A percentile compares a stretch with the other conserved stretches of the same genome.
Conservation (phyloP, 2,329 filamentous ascomycete genomes). For the Xylariaceae sp. region DNA sequence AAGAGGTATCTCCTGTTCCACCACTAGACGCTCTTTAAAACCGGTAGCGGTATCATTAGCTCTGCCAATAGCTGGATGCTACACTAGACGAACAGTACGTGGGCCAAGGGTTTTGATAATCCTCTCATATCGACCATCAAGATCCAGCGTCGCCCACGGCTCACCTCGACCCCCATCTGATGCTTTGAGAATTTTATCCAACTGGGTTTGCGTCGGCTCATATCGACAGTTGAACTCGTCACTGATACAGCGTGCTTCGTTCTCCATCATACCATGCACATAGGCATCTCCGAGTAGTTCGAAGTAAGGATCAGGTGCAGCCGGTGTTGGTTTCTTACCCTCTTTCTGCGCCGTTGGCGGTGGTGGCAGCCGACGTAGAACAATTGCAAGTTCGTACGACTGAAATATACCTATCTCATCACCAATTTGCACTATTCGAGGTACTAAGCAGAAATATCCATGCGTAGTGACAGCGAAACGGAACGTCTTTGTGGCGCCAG, state of each 20-base stretch:
- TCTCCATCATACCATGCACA: constrained; percentile 36
- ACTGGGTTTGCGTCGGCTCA: constrained; percentile 27
- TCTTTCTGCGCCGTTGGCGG: neutral
- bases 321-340: neutral
- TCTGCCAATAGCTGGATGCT: neutral
- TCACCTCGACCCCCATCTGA: constrained; percentile 29
- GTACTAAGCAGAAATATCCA: constrained; percentile 37
- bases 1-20: no score
- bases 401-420: constrained; percentile 33
- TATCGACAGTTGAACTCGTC: constrained; percentile 33
- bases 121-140: constrained; percentile 30
- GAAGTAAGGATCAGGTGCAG: constrained; percentile 15
- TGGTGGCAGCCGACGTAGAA: constrained; percentile 16
- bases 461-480: constrained; percentile 34
- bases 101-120: constrained; percentile 32
- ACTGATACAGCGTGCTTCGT: constrained; percentile 35
- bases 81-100: constrained; percentile 28
- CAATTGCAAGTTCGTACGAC: constrained; percentile 23
- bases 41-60: neutral
- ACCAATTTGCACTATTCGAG: constrained; percentile 16
- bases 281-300: constrained; percentile 36
- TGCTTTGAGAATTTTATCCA: constrained; percentile 17
- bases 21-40: no score
- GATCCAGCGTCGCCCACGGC: constrained; percentile 29
- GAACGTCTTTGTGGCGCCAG: constrained; percentile 23